Percentiles rank a stretch among this genome's conserved stretches.
Conservation (phyloP, 2,329 filamentous ascomycete species). For the Ophiocordyceps robertsii region DNA sequence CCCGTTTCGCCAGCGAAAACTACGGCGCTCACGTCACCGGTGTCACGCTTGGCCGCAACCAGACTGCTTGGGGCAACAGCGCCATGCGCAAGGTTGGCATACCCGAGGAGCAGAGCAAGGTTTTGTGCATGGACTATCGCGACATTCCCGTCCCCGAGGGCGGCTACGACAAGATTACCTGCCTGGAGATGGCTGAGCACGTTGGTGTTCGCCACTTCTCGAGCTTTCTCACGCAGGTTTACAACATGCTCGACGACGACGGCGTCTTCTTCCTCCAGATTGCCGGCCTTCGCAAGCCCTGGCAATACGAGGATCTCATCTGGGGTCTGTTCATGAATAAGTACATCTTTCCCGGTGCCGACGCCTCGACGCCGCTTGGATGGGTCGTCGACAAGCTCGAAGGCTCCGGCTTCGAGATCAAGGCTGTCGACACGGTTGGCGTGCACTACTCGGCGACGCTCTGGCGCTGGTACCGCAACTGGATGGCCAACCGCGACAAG, state of each 20-base stretch:
- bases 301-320: slow-evolving; percentile 96
- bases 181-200: slow-evolving; percentile 97
- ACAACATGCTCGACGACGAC: slow-evolving; percentile 94
- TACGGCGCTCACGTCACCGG: slow-evolving; percentile 78
- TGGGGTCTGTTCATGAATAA: slow-evolving; percentile 99
- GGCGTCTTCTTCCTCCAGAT: slow-evolving; percentile 94
- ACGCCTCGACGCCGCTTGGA: slow-evolving; percentile 85
- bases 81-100: slow-evolving; percentile 74
- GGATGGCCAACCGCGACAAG: slow-evolving; percentile 87
- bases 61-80: slow-evolving; percentile 92
- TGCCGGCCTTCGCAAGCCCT: slow-evolving; percentile 81
- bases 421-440: slow-evolving; percentile 82
- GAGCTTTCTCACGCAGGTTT: slow-evolving; percentile 70
- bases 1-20: slow-evolving; percentile 84
- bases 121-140: slow-evolving; percentile 94
- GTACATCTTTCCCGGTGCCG: slow-evolving; percentile 94
- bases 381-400: slow-evolving; percentile 79
- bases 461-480: slow-evolving; percentile 98
- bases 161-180: slow-evolving; percentile 85
- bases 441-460: slow-evolving; percentile 95
- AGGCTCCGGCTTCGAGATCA: slow-evolving; percentile 59
- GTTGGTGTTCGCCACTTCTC: slow-evolving; percentile 85
- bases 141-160: slow-evolving; percentile 66
- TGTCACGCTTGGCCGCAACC: slow-evolving; percentile 89
- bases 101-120: slow-evolving; percentile 74